phyloP scores from a whole-genome alignment of 352 stramenopile genomes.

The Paralagenidium karlingii region DNA sequence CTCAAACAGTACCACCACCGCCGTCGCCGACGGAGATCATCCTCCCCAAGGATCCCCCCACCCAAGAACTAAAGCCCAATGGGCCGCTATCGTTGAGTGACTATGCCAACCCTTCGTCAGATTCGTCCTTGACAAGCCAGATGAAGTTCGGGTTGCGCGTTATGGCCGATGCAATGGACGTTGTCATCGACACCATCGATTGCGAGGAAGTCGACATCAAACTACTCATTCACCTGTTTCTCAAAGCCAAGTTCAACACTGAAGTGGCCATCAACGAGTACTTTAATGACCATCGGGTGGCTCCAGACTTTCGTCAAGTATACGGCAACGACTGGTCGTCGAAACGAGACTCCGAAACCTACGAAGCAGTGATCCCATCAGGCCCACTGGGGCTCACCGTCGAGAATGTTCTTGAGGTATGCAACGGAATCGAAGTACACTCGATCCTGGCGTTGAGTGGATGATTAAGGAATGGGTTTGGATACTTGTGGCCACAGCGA shows the following conservation, averaged over 20 bases:
- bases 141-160: constrained; percentile 72
- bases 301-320: constrained; percentile 69
- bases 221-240: constrained; percentile 51
- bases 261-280: constrained; percentile 74
- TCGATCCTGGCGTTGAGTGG: not conserved
- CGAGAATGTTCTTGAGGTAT: constrained; percentile 78
- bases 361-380: constrained; percentile 59
- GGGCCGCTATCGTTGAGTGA: no score
- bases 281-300: constrained; percentile 59
- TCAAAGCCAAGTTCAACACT: constrained; percentile 68
- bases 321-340: constrained; percentile 54
- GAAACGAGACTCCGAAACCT: constrained; percentile 39
- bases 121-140: no score
- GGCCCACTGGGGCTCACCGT: constrained; percentile 74
- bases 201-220: constrained; percentile 50
- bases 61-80: no score
- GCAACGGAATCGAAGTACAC: not conserved
- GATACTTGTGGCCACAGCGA: constrained; percentile 11
- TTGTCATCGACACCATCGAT: constrained; percentile 68
- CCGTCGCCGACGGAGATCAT: no score
- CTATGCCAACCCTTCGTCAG: constrained; percentile 5
- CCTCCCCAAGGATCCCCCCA: no score
- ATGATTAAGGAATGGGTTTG: not conserved
- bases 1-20: no score
- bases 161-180: constrained; percentile 56